These are phyloP conservation scores for Acer campestre DNA, from an alignment of 345 rosid genomes.

Conservation along the genomic window DNA sequence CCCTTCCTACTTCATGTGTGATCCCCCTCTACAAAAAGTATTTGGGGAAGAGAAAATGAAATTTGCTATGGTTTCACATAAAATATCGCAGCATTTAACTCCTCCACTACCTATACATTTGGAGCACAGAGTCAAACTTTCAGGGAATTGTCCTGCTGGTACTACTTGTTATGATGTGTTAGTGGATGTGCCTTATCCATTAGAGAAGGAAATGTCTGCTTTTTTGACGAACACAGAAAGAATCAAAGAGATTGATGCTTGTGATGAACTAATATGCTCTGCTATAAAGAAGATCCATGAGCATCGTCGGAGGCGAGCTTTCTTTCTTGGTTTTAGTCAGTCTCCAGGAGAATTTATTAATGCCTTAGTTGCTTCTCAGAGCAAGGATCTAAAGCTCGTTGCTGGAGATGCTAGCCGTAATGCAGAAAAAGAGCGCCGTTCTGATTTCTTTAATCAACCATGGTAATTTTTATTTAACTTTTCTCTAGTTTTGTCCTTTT, in stretches of 20 bases:
- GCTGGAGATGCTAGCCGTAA: constrained; percentile 47
- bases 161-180: constrained; percentile 56
- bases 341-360: constrained; percentile 62
- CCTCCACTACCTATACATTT: constrained; percentile 56
- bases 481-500: neutral
- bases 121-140: constrained; percentile 62
- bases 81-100: constrained; percentile 49
- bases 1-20: constrained; percentile 50
- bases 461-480: constrained; percentile 34
- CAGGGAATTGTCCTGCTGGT: constrained; percentile 54
- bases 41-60: constrained; percentile 62
- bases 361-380: constrained; percentile 53
- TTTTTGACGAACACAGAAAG: constrained; percentile 44
- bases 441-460: constrained; percentile 54
- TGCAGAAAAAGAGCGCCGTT: constrained; percentile 42
- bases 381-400: constrained; percentile 57
- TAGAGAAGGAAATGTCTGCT: constrained; percentile 48
- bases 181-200: constrained; percentile 55
- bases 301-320: constrained; percentile 54
- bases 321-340: constrained; percentile 62
- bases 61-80: constrained; percentile 48
- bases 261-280: constrained; percentile 43
- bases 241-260: constrained; percentile 52
- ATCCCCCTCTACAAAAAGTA: constrained; percentile 52
- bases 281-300: constrained; percentile 52